Percentiles rank a stretch among this genome's conserved stretches.
Conservation (phyloP, 2,329 filamentous ascomycete genomes). For the Dichotomopilus funicola region DNA sequence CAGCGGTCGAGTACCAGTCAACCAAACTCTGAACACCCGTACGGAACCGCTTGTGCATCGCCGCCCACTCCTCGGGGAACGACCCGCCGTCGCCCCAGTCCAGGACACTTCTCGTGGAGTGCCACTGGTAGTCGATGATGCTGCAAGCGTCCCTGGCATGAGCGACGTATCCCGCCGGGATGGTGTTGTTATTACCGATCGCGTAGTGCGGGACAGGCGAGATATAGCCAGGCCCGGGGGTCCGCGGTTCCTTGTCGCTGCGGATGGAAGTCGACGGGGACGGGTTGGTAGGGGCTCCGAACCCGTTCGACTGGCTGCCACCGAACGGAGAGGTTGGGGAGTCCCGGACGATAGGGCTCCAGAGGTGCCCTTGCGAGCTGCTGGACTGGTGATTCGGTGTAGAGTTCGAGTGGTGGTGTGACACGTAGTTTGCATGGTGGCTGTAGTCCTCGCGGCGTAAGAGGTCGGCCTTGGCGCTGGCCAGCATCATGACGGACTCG, state of each 20-base stretch:
- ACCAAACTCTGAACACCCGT: constrained; percentile 71
- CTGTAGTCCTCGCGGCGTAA: constrained; percentile 67
- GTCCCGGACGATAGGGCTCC: constrained; percentile 25
- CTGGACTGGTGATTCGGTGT: constrained; percentile 26
- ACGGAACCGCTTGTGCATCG: constrained; percentile 88
- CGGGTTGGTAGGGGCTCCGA: constrained; percentile 29
- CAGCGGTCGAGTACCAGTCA: constrained; percentile 67
- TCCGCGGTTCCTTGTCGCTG: constrained; percentile 11
- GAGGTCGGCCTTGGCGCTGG: constrained; percentile 79
- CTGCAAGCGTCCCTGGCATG: constrained; percentile 85
- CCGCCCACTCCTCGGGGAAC: constrained; percentile 89
- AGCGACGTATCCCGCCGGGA: constrained; percentile 80
- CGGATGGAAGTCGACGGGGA: constrained; percentile 31
- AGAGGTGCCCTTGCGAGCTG: constrained; percentile 33
- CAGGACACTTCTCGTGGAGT: constrained; percentile 73
- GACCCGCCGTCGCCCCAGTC: constrained; percentile 84
- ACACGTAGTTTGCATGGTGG: constrained; percentile 31
- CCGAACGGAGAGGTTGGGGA: constrained; percentile 15
- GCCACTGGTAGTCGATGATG: constrained; percentile 91
- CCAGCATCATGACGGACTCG: constrained; percentile 77
- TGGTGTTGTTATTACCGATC: constrained; percentile 69
- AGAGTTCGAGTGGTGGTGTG: constrained; percentile 36
- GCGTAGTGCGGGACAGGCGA: constrained; percentile 78
- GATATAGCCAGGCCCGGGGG: constrained; percentile 45
- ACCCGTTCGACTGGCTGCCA: constrained; percentile 12